Base-by-base conservation (phyloP, 192 early-diverging fungal genomes). In the Geosiphon pyriformis region DNA sequence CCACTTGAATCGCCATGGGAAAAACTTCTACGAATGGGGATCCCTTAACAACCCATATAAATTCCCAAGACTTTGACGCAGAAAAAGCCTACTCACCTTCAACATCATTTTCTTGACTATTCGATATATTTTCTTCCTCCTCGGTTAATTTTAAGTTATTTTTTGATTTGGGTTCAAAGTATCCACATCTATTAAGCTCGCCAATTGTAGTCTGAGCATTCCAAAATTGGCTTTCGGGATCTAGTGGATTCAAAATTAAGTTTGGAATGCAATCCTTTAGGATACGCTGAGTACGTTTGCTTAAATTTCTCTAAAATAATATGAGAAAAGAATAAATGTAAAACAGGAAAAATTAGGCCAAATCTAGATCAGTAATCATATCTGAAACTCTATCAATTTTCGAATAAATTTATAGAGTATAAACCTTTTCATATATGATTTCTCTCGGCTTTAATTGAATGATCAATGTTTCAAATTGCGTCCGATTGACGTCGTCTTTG, bases 371-470 rank as follows among this genome's bases (percentile, higher is more conserved):
- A n/a, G n/a, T n/a, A n/a, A n/a, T n/a, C n/a, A n/a, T n/a, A n/a
- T n/a, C n/a, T n/a, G n/a, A n/a, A n/a, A n/a, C n/a, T n/a, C n/a
- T n/a, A n/a, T n/a, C n/a, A n/a, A n/a, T n/a, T n/a, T n/a, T n/a
- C n/a, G n/a, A n/a, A n/a, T n/a, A n/a, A 59, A 30, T 50, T 22
- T 18, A 57, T 61, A 2, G 29, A 4, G 4, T 54, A 62, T 30
- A 22, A 55, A 78, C 83, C 70, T 92, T 92, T 67, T 94, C 92
- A 4, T 86, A 77, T 0, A 99, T 85, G n/a, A 99, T 69, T 71
- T 99, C 97, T 26, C 83, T 85, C 8, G 97, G 97, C 68, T 88
- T 91, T 12, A 94, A 71, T 76, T 99, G 97, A 68, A 92, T 85
- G 17, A 98, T 79, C 53, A 99, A 74, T 0, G 97, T 99, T 67